These are phyloP conservation scores for Zychaea mexicana DNA, from an alignment of 371 early-diverging fungal genomes.

Conservation along the genomic window DNA sequence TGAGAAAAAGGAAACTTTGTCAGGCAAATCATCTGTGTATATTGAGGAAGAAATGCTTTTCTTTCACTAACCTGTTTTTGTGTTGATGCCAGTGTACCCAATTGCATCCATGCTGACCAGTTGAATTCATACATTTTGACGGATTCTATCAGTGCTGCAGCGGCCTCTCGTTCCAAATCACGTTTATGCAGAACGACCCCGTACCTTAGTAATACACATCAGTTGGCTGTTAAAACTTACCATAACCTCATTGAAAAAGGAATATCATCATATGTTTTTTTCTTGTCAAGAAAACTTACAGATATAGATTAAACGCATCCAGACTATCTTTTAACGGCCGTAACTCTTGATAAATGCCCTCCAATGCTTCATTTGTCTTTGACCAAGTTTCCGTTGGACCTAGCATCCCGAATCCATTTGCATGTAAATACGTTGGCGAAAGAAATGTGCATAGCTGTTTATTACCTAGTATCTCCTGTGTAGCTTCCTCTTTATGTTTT, in stretches of 20 bases:
- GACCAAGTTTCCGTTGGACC: constrained; percentile 48
- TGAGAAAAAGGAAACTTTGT: neutral
- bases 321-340: constrained; percentile 36
- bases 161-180: constrained; percentile 52
- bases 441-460: neutral
- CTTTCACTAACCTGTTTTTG: constrained; percentile 40
- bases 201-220: constrained; percentile 33
- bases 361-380: constrained; percentile 53
- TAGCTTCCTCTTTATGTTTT: constrained; percentile 60
- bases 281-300: constrained; percentile 55
- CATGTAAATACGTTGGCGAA: neutral
- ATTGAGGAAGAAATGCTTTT: neutral
- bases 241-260: too few species aligned
- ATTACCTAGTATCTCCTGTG: constrained; percentile 57
- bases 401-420: constrained; percentile 7
- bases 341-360: constrained; percentile 52
- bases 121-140: constrained; percentile 75
- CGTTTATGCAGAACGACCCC: constrained; percentile 56
- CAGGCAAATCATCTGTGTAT: too few species aligned
- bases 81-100: constrained; percentile 57
- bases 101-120: constrained; percentile 92
- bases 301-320: constrained; percentile 71
- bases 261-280: too few species aligned
- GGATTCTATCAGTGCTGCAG: constrained; percentile 64
- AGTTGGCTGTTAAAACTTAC: too few species aligned